Evolutionary conservation across 2,329 filamentous ascomycete species (phyloP).

Genomic region (Phaeomoniella chlamydospora): DNA sequence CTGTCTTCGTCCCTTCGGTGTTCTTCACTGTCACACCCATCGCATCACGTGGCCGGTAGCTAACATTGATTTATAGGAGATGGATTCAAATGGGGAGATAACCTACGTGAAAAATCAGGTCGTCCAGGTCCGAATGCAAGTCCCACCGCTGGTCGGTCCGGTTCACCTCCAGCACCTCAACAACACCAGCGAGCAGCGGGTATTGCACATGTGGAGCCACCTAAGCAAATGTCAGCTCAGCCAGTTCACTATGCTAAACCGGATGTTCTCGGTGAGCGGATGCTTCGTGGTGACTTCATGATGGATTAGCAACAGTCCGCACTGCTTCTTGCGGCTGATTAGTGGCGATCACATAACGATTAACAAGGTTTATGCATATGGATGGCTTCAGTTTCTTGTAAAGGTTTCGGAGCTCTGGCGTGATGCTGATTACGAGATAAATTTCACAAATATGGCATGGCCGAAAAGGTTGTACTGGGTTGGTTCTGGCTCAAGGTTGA

Average conservation of each 20-base stretch:
- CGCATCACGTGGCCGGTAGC: too few species aligned
- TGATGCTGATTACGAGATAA: too few species aligned
- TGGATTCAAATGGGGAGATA: constrained; percentile 95
- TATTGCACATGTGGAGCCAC: constrained; percentile 41
- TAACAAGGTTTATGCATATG: too few species aligned
- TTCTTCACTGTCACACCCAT: neutral
- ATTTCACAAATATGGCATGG: too few species aligned
- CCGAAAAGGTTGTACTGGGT: too few species aligned
- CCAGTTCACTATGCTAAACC: constrained; percentile 46
- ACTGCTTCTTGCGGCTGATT: too few species aligned
- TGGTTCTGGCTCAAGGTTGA: too few species aligned
- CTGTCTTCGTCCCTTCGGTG: constrained; percentile 23
- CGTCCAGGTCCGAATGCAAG: constrained; percentile 42
- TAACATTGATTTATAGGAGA: constrained; percentile 62
- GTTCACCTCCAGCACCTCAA: constrained; percentile 27
- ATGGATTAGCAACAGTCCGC: too few species aligned
- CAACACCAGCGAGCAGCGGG: constrained; percentile 24
- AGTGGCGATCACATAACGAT: too few species aligned
- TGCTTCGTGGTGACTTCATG: constrained; percentile 97
- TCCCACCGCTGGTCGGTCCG: constrained; percentile 17
- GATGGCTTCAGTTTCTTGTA: too few species aligned
- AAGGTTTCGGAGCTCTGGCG: too few species aligned
- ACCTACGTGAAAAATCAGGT: constrained; percentile 82
- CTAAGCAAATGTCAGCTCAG: constrained; percentile 22
- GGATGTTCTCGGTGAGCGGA: constrained; percentile 91